Evolutionary conservation across 2,329 filamentous ascomycete genomes (phyloP).

Genomic region (Biscogniauxia mediterranea): DNA sequence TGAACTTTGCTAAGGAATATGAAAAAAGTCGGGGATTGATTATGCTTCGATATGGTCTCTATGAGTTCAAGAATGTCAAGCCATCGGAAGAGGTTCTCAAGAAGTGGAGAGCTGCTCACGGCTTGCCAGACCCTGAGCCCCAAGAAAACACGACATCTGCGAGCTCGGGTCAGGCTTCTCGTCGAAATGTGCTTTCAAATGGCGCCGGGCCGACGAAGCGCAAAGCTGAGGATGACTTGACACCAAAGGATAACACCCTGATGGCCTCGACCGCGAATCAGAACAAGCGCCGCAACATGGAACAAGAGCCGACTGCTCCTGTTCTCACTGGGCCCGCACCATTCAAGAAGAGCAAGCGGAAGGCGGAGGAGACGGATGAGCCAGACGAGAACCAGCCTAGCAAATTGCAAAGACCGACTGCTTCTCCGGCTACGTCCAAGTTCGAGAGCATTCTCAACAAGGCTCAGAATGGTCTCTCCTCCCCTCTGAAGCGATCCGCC

Average conservation of each 20-base stretch:
- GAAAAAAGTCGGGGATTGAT: slow-evolving; percentile 63
- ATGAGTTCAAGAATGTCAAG: slow-evolving; percentile 62
- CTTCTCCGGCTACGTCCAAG: slow-evolving; percentile 54
- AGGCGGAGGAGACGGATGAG: slow-evolving; percentile 45
- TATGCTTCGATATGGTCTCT: slow-evolving; percentile 59
- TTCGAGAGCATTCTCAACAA: slow-evolving; percentile 59
- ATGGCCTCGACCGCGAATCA: slow-evolving; percentile 37
- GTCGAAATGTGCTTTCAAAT: slow-evolving; percentile 33
- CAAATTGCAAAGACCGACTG: slow-evolving; percentile 51
- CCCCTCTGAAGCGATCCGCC: slow-evolving; percentile 26
- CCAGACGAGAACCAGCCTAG: slow-evolving; percentile 46
- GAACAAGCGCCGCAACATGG: slow-evolving; percentile 49
- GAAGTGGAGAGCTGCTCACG: slow-evolving; percentile 57
- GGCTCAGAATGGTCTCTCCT: slow-evolving; percentile 32
- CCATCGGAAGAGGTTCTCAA: slow-evolving; percentile 56
- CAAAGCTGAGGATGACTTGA: slow-evolving; percentile 53
- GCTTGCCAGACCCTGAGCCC: slow-evolving; percentile 50
- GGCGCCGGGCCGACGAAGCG: slow-evolving; percentile 43
- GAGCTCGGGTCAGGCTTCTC: slow-evolving; percentile 32
- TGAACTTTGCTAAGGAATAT: slow-evolving; percentile 63
- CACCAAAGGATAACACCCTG: slow-evolving; percentile 37
- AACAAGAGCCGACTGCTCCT: slow-evolving; percentile 38
- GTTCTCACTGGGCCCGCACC: slow-evolving; percentile 34
- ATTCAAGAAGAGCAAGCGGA: slow-evolving; percentile 52
- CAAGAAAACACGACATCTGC: slow-evolving; percentile 35